Conservation (phyloP, 2,329 filamentous ascomycete genomes). For the Byssothecium circinans region DNA sequence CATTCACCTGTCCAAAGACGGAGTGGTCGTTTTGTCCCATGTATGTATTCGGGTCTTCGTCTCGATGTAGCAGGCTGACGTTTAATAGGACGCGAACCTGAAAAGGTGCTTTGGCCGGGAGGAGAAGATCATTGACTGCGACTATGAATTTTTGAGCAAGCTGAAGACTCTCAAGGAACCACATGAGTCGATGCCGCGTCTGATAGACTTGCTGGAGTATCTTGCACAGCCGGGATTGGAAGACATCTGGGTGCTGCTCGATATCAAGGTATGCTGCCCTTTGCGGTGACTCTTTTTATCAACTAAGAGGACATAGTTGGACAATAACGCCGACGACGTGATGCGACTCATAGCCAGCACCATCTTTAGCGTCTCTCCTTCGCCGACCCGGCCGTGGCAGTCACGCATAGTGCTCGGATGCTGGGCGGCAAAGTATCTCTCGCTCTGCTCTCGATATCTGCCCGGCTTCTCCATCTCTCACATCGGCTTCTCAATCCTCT, state of each 20-base stretch:
- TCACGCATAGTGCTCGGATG: slow-evolving; percentile 76
- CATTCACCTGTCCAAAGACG: slow-evolving; percentile 78
- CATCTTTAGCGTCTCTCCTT: slow-evolving; percentile 55
- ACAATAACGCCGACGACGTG: slow-evolving; percentile 71
- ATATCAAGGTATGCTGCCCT: slow-evolving; percentile 72
- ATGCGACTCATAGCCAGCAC: slow-evolving; percentile 68
- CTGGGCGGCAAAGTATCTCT: slow-evolving; percentile 77
- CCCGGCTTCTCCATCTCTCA: slow-evolving; percentile 66
- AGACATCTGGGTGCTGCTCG: slow-evolving; percentile 77
- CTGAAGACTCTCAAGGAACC: slow-evolving; percentile 69
- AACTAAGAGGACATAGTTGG: slow-evolving; percentile 52
- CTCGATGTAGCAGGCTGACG: slow-evolving; percentile 8
- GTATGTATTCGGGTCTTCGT: slow-evolving; percentile 49
- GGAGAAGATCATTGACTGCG: slow-evolving; percentile 71
- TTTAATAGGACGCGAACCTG: slow-evolving; percentile 67
- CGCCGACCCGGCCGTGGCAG: slow-evolving; percentile 62
- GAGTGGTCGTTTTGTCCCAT: slow-evolving; percentile 82
- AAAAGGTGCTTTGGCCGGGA: slow-evolving; percentile 80
- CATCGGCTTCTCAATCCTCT: slow-evolving; percentile 67
- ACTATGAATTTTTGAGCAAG: slow-evolving; percentile 72
- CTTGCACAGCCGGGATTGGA: slow-evolving; percentile 66
- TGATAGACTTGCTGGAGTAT: slow-evolving; percentile 74
- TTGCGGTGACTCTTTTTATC: not conserved
- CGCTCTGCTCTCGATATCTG: slow-evolving; percentile 62
- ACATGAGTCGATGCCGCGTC: slow-evolving; percentile 69